Percentiles rank a stretch among this genome's conserved stretches.
phyloP scores from a whole-genome alignment of 768 basidiomycete genomes.

The Boletus tylopilopsis region DNA sequence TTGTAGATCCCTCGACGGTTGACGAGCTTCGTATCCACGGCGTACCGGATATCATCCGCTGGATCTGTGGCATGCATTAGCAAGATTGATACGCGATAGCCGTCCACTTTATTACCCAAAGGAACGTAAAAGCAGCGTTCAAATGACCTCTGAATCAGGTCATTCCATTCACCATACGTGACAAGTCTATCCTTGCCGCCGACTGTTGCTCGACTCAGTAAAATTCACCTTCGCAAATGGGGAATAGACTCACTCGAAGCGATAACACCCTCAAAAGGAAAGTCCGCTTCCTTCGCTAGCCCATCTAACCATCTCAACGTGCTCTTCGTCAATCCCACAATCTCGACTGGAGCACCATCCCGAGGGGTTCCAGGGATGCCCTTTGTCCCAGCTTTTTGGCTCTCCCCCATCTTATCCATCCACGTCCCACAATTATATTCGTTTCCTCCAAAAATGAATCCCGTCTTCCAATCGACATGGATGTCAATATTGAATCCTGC shows the following conservation, averaged over 20 bases:
- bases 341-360: conserved; percentile 95
- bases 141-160: conserved; percentile 81
- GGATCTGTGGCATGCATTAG: conserved; percentile 47
- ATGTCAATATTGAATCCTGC: conserved; percentile 93
- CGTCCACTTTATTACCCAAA: conserved; percentile 39
- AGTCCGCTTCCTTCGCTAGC: conserved; percentile 59
- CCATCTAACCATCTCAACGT: conserved; percentile 84
- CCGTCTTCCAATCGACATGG: conserved; percentile 93
- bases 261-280: conserved; percentile 89
- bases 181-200: conserved; percentile 64
- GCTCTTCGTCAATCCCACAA: conserved; percentile 90
- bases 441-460: conserved; percentile 86
- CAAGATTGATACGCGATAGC: background rate
- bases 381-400: conserved; percentile 85
- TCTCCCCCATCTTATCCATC: conserved; percentile 99
- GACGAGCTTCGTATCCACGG: conserved; percentile 63
- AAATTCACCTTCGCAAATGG: background rate
- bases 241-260: conserved; percentile 55
- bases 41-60: conserved; percentile 65
- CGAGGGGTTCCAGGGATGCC: conserved; percentile 95
- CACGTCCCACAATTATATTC: conserved; percentile 86
- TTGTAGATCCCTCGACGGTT: conserved; percentile 97
- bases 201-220: conserved; percentile 42
- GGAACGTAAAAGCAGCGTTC: conserved; percentile 93
- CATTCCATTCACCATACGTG: conserved; percentile 88